Conservation (phyloP, 192 early-diverging fungal genomes). For the Backusella sp. region DNA sequence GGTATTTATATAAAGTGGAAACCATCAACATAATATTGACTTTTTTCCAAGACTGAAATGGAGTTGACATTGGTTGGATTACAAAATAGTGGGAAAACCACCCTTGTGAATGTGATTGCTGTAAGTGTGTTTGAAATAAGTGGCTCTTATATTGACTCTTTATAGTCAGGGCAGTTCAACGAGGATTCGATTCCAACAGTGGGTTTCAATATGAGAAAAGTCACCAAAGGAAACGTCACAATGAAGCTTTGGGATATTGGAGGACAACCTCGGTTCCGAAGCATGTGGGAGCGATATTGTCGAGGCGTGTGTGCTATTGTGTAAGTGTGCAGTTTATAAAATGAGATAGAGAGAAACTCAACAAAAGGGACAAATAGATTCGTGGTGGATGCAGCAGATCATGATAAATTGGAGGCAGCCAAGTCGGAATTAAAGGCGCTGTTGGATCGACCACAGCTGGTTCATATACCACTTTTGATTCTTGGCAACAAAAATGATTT, state of each 20-base stretch:
- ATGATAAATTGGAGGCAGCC: constrained; percentile 87
- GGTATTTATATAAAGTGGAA: neutral
- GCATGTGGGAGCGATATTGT: constrained; percentile 92
- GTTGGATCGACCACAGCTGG: constrained; percentile 89
- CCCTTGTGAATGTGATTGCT: constrained; percentile 82
- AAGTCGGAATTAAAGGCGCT: constrained; percentile 86
- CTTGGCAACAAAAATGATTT: constrained; percentile 99
- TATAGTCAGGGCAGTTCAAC: constrained; percentile 68
- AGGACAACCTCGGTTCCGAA: constrained; percentile 94
- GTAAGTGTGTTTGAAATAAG: constrained; percentile 40
- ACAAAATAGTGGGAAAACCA: constrained; percentile 86
- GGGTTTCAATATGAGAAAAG: constrained; percentile 98
- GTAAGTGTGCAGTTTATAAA: constrained; percentile 49
- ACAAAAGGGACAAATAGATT: constrained; percentile 53
- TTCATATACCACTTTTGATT: constrained; percentile 91
- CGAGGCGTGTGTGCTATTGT: constrained; percentile 97
- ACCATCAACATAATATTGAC: neutral
- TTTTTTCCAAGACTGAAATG: constrained; percentile 74
- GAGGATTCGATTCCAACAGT: constrained; percentile 97
- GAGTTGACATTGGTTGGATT: constrained; percentile 85
- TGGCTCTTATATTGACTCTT: too few relatives aligned
- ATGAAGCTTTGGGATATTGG: constrained; percentile 99
- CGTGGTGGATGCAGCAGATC: constrained; percentile 97
- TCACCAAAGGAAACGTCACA: constrained; percentile 87
- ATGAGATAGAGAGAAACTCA: too few relatives aligned